A percentile compares a stretch with the other conserved stretches of the same genome.
Conservation (phyloP, 129 eudicot genomes). For the Pseudognaphalium luteoalbum region DNA sequence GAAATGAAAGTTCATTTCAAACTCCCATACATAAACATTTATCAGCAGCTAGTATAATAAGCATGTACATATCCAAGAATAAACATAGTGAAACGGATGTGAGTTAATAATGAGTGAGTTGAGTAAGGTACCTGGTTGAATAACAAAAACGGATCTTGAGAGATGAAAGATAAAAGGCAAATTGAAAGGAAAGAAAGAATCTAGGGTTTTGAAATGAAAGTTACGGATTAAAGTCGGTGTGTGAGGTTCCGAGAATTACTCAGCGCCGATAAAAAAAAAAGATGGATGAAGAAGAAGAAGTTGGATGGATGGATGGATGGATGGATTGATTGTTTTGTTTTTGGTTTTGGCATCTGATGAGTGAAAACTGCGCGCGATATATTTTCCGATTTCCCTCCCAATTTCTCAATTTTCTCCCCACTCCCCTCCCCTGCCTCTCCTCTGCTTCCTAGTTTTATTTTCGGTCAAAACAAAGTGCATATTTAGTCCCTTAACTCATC, state of each 20-base stretch:
- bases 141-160: constrained; percentile 25
- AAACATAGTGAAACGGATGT: neutral
- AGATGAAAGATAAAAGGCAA: neutral
- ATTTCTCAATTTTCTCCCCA: neutral
- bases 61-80: neutral
- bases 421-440: neutral
- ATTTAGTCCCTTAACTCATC: too few species aligned
- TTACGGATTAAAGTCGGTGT: neutral
- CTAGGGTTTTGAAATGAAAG: constrained; percentile 40
- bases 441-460: neutral
- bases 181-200: neutral
- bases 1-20: neutral
- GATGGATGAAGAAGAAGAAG: neutral
- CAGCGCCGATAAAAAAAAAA: neutral
- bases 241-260: constrained; percentile 24
- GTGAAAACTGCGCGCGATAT: constrained; percentile 1
- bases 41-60: neutral
- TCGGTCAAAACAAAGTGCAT: neutral
- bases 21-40: neutral
- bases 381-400: neutral
- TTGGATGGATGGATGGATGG: neutral
- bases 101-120: neutral
- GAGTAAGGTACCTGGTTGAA: constrained; percentile 14
- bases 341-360: neutral
- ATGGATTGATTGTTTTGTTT: neutral